Percentiles rank a stretch among this genome's conserved stretches.
These are phyloP conservation scores for Boeremia exigua DNA, from an alignment of 2,329 filamentous ascomycete genomes.

Conservation along the genomic window DNA sequence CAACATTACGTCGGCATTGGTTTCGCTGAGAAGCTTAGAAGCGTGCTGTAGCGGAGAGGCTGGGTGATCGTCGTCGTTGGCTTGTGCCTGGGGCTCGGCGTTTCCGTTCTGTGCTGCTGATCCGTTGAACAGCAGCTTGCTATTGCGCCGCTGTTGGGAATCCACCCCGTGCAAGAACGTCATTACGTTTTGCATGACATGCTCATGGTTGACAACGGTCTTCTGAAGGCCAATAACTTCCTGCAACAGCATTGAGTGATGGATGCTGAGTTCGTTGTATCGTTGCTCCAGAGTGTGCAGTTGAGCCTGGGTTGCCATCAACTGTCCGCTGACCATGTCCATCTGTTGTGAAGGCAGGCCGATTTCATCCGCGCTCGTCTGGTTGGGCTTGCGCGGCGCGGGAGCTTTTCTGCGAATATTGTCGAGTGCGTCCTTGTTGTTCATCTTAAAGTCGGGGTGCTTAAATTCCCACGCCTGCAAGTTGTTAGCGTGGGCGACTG, in stretches of 20 bases:
- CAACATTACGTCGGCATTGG: slow-evolving; percentile 69
- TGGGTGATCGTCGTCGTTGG: slow-evolving; percentile 65
- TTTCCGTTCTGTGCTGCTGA: slow-evolving; percentile 51
- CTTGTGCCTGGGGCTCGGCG: slow-evolving; percentile 51
- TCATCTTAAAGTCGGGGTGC: slow-evolving; percentile 92
- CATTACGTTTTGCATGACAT: slow-evolving; percentile 74
- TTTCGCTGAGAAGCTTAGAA: slow-evolving; percentile 68
- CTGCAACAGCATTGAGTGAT: slow-evolving; percentile 69
- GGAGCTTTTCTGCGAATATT: slow-evolving; percentile 97
- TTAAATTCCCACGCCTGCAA: slow-evolving; percentile 91
- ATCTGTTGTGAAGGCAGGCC: slow-evolving; percentile 85
- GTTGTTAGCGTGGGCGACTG: slow-evolving; percentile 20
- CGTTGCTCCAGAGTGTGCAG: slow-evolving; percentile 85
- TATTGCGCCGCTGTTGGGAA: slow-evolving; percentile 68
- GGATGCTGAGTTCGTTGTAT: slow-evolving; percentile 76
- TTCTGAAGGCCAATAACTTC: slow-evolving; percentile 70
- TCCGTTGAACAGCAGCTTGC: slow-evolving; percentile 52
- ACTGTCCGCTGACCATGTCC: slow-evolving; percentile 83
- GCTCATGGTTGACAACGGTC: slow-evolving; percentile 74
- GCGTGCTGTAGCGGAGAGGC: slow-evolving; percentile 73
- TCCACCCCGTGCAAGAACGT: slow-evolving; percentile 70
- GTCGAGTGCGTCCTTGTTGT: slow-evolving; percentile 95
- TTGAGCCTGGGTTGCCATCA: slow-evolving; percentile 90
- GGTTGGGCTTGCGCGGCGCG: slow-evolving; percentile 76
- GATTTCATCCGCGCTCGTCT: slow-evolving; percentile 65